Base-by-base conservation (phyloP, 768 basidiomycete genomes). In the Agrocybe chaxingu region DNA sequence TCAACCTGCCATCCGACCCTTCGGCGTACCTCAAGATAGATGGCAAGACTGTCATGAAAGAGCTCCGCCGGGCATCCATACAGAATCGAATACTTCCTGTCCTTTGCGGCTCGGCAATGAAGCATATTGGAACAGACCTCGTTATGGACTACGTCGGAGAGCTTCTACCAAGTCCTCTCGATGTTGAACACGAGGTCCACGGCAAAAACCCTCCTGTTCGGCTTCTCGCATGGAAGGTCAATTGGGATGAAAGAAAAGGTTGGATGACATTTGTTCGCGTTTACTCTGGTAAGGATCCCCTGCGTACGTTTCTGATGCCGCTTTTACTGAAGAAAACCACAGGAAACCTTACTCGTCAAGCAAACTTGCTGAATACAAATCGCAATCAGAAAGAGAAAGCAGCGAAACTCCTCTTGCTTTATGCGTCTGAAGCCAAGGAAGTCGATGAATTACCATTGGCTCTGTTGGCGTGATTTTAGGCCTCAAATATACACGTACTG, bases 201-300 rank as follows among this genome's bases (percentile, higher is more conserved):
- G 62, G 61, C 12, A 57, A 66, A 18, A 78, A 79, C 47, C 62
- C 76, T 0, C 80, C 83, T 1, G 60, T 88, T 18, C 81, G 79
- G 33, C 65, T 85, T 55, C 72, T 94, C 24, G 92, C 88, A 2
- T 94, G 92, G 92, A 94, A 94, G 63, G 92, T 94, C 16, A 76
- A 73, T 30, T 92, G 90, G 91, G 90, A 94, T 60, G 83, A 82
- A 51, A 80, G 77, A 57, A 67, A 70, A 49, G 92, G 92, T 18
- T 94, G 92, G 92, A 92, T 94, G 90, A 93, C 92, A 1, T 94
- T 92, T 62, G 85, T 94, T 35, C 77, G 92, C 19, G 80, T 94
- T 13, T 94, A 94, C 66, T 92, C 91, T 47, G 92, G 91, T 89
- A 63, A 53, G 73, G 65, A 29, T 34, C 12, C 16, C 9, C 18